A percentile compares a stretch with the other conserved stretches of the same genome.
phyloP scores from a whole-genome alignment of 352 stramenopile species.

The Phytophthora uliginosa region DNA sequence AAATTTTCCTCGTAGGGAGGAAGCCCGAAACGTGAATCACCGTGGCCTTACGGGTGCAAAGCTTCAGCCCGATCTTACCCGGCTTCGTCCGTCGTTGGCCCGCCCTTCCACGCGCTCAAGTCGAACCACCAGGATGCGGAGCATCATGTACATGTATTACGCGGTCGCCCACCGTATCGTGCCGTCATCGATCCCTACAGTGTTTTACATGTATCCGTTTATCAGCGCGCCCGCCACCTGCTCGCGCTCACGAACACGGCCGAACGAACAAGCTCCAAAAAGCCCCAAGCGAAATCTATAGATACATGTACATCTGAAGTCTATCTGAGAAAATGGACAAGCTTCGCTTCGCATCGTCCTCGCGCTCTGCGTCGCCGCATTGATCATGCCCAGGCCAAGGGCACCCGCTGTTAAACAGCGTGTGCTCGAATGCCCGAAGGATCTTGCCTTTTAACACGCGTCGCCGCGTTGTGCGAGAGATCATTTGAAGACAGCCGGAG shows the following conservation, averaged over 20 bases:
- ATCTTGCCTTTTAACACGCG: conserved; percentile 19
- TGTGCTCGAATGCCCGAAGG: neutral
- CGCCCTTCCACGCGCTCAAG: neutral
- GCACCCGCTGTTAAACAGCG: conserved; percentile 5
- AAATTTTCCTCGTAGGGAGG: too few relatives aligned
- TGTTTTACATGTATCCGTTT: neutral
- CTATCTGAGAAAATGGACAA: conserved; percentile 29
- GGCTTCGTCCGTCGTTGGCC: neutral
- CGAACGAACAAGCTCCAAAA: too few relatives aligned
- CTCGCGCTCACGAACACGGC: neutral
- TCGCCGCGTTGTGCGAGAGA: conserved; percentile 12
- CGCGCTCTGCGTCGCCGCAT: neutral
- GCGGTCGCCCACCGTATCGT: neutral
- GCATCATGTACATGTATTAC: neutral
- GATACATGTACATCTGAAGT: conserved; percentile 15
- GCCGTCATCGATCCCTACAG: neutral
- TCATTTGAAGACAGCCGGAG: conserved; percentile 26
- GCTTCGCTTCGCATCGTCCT: conserved; percentile 4
- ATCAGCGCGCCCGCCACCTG: neutral
- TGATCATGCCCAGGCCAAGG: conserved; percentile 16
- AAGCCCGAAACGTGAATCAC: neutral
- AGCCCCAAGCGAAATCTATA: neutral
- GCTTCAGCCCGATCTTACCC: neutral
- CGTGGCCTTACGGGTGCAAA: neutral
- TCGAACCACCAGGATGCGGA: neutral